Evolutionary conservation across 257 asterid species (phyloP), one percentile per base, ranked within the genome.

Genomic region (Verbascum thapsus): DNA sequence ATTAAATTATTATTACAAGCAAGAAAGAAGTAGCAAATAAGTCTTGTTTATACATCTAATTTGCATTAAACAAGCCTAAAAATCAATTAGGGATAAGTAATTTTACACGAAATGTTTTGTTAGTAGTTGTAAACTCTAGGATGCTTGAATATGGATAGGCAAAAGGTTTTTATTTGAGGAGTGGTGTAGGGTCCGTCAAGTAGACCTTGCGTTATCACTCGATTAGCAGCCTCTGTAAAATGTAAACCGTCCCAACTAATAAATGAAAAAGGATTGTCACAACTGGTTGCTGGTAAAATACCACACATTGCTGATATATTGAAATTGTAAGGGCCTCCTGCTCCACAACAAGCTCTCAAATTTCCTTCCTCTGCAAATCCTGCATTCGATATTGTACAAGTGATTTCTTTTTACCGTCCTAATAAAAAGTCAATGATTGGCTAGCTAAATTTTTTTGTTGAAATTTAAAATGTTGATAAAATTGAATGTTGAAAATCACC

Each of bases 171-270:
- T 22, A 77, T 17, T 0, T 15, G 72, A 26, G 83, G 83, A 61
- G 8, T 23, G 2, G 71, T 37, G 41, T 45, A 72, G 0, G 76
- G 64, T 0, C 78, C 82, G 26, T 66, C 61, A 5, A 77, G 47
- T 49, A 77, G 40, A 6, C 54, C 67, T n/a, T 45, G 26, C 5
- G 79, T 63, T 1, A 77, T 43, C 41, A 11, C 43, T 52, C 26
- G 45, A 39, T 65, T 60, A 19, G 76, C 60, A 11, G 76, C 72
- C 49, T 77, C 83, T 3, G 83, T 77, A 10, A 67, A 38, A 49
- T 73, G 83, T 17, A 50, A 6, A 10, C 83, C 77, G 6, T 73
- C 83, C 83, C 80, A 77, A 42, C 54, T 66, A 44, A 56, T 53
- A 32, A 15, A 66, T 4, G 19, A 2, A 3, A 77, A 77, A 12